Evolutionary conservation across 1,284 basidiomycete genomes (phyloP).

Genomic region (Melanopsichium pennsylvanicum): DNA sequence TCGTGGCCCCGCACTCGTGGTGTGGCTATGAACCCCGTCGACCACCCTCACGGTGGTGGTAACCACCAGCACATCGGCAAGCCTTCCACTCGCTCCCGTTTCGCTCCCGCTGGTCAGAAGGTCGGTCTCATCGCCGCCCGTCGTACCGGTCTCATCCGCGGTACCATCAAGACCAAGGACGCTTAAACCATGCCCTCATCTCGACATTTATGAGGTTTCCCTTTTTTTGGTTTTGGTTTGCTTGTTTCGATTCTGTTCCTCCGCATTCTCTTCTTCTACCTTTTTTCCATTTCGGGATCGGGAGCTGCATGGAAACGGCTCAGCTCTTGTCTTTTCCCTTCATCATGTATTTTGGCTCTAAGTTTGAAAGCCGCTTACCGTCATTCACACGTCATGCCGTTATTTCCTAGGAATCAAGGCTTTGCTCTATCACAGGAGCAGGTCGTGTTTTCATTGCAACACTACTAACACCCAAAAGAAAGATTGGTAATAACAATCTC

Average conservation of each 20-base stretch:
- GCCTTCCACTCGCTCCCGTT: constrained; percentile 61
- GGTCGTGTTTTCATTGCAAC: not conserved
- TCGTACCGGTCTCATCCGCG: constrained; percentile 65
- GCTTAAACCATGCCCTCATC: constrained; percentile 30
- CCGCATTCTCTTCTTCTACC: not conserved
- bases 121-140: constrained; percentile 65
- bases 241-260: too few species aligned
- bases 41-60: constrained; percentile 67
- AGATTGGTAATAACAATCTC: constrained; percentile 20
- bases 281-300: not conserved
- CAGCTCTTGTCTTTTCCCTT: constrained; percentile 3
- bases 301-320: constrained; percentile 22
- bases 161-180: constrained; percentile 64
- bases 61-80: constrained; percentile 67
- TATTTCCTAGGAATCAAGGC: not conserved
- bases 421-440: not conserved
- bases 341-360: constrained; percentile 10
- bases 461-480: constrained; percentile 23
- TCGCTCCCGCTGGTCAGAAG: constrained; percentile 63
- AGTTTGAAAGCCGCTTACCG: not conserved
- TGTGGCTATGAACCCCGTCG: constrained; percentile 66
- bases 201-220: not conserved
- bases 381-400: constrained; percentile 6
- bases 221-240: not conserved
- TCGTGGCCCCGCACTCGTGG: constrained; percentile 66